phyloP scores from a whole-genome alignment of 768 basidiomycete species.

The Termitomyces sp. region DNA sequence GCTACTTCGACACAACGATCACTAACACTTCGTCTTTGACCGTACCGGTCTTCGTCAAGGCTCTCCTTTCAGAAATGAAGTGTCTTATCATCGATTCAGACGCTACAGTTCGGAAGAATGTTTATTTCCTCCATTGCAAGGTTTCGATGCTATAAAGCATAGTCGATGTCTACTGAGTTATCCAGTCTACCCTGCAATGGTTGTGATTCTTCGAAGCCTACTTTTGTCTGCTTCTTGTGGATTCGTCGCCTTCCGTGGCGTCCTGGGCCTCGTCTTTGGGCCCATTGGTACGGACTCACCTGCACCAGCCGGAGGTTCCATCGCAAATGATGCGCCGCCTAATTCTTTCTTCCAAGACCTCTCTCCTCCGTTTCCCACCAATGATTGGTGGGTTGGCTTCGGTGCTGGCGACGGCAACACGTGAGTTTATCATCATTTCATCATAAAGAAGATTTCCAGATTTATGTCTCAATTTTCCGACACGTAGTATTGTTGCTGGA shows the following conservation, averaged over 20 bases:
- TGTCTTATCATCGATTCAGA: not conserved
- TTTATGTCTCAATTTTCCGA: not conserved
- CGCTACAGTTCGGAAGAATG: slow-evolving; percentile 2
- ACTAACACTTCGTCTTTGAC: not conserved
- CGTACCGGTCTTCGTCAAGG: not conserved
- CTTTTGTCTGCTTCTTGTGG: slow-evolving; percentile 6
- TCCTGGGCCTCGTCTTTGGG: slow-evolving; percentile 16
- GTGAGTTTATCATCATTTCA: slow-evolving; percentile 9
- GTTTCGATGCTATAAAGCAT: slow-evolving; percentile 13
- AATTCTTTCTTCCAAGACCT: slow-evolving; percentile 29
- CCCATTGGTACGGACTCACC: slow-evolving; percentile 22
- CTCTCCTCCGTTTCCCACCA: slow-evolving; percentile 28
- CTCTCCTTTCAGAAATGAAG: not conserved
- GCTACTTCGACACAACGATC: not conserved
- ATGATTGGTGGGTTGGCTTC: slow-evolving; percentile 31
- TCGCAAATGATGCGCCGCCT: slow-evolving; percentile 23
- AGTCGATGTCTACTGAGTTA: not conserved
- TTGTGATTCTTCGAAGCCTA: slow-evolving; percentile 6
- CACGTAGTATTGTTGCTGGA: slow-evolving; percentile 22
- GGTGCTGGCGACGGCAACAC: slow-evolving; percentile 21
- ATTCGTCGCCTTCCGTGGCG: slow-evolving; percentile 2
- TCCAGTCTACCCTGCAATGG: slow-evolving; percentile 8
- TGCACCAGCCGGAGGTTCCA: slow-evolving; percentile 19
- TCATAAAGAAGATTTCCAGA: too few relatives aligned
- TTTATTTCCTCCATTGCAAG: not conserved